phyloP scores from a whole-genome alignment of 768 basidiomycete species.

The Mycena pura region DNA sequence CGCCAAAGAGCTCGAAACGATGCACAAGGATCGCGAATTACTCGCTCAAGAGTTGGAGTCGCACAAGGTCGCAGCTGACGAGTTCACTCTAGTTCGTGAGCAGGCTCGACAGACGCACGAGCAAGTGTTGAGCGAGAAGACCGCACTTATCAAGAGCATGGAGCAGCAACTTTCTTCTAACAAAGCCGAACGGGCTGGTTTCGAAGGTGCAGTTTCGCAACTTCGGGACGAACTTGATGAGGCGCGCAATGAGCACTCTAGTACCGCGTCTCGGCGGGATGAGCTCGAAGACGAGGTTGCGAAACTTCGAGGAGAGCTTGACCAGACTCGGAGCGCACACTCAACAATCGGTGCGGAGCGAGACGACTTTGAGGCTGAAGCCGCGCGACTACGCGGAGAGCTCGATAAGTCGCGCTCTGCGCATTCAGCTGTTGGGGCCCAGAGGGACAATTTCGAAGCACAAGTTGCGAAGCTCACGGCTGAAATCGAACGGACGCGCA shows the following conservation, averaged over 20 bases:
- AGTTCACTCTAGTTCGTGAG: constrained; percentile 54
- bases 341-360: constrained; percentile 51
- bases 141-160: constrained; percentile 49
- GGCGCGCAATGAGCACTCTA: constrained; percentile 62
- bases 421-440: constrained; percentile 37
- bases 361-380: constrained; percentile 52
- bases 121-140: constrained; percentile 57
- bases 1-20: constrained; percentile 51
- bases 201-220: constrained; percentile 54
- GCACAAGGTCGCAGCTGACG: constrained; percentile 59
- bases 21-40: constrained; percentile 55
- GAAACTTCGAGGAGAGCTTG: constrained; percentile 64
- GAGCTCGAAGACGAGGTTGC: constrained; percentile 54
- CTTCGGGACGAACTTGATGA: constrained; percentile 66
- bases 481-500: constrained; percentile 55
- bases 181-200: constrained; percentile 50
- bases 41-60: constrained; percentile 67
- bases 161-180: constrained; percentile 57
- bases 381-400: constrained; percentile 63
- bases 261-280: constrained; percentile 51
- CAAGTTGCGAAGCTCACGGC: constrained; percentile 45
- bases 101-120: constrained; percentile 52
- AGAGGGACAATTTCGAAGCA: constrained; percentile 40
- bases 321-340: constrained; percentile 46
- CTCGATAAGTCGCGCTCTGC: constrained; percentile 54